Evolutionary conservation across 1,284 basidiomycete genomes (phyloP).

Genomic region (Puccinia coronata): DNA sequence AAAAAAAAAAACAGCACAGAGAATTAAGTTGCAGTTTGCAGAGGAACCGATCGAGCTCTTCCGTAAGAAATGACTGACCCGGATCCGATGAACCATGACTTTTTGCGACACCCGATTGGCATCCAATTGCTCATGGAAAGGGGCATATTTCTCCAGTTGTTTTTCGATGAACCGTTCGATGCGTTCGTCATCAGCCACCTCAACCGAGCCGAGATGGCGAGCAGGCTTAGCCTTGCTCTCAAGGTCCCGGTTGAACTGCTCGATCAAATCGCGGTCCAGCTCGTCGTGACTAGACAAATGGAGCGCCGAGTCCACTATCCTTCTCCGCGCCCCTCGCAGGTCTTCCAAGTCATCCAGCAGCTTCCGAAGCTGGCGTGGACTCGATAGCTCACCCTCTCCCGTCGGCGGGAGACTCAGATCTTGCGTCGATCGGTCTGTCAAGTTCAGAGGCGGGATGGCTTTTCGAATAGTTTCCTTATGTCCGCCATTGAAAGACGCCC

Average conservation of each 20-base stretch:
- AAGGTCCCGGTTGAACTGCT: not conserved
- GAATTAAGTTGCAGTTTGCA: not conserved
- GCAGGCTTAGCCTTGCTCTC: not conserved
- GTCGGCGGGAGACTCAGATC: not conserved
- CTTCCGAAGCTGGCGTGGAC: conserved; percentile 17
- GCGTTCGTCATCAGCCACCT: conserved; percentile 8
- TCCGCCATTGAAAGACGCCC: not conserved
- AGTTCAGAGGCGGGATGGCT: conserved; percentile 12
- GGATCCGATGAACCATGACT: conserved; percentile 1
- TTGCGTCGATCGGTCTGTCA: not conserved
- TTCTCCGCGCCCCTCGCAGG: conserved; percentile 14
- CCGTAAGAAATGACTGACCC: conserved; percentile 8
- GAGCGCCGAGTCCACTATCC: conserved; percentile 1
- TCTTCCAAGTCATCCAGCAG: conserved; percentile 46
- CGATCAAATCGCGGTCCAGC: conserved; percentile 8
- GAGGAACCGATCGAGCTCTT: not conserved
- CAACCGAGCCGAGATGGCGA: not conserved
- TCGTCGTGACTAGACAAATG: conserved; percentile 8
- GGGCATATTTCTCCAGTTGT: conserved; percentile 7
- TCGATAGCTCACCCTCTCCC: not conserved
- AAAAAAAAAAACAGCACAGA: not conserved
- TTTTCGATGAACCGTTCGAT: conserved; percentile 35
- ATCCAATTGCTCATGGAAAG: conserved; percentile 10
- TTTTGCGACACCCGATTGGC: conserved; percentile 13
- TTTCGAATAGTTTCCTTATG: conserved; percentile 35